Conservation (phyloP, 306 rosid species). For the Castanea crenata region DNA sequence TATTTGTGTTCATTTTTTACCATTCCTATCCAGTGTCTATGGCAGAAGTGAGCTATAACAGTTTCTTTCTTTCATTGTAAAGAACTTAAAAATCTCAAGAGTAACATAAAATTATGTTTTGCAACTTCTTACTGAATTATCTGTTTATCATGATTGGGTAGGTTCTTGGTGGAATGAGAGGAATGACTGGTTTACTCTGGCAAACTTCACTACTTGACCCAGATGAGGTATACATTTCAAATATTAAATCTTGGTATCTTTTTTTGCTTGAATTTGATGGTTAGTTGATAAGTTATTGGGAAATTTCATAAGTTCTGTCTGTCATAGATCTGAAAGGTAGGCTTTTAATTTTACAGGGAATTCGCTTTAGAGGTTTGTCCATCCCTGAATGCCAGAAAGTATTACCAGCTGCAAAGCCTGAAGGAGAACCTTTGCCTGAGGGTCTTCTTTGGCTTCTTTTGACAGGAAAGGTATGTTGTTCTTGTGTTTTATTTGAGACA, state of each 20-base stretch:
- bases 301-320: constrained; percentile 7
- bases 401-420: constrained; percentile 81
- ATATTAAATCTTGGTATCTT: constrained; percentile 12
- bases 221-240: constrained; percentile 69
- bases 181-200: constrained; percentile 98
- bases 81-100: background rate
- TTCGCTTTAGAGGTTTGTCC: constrained; percentile 85
- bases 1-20: background rate
- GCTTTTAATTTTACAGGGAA: constrained; percentile 62
- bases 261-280: background rate
- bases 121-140: constrained; percentile 21
- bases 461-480: constrained; percentile 75
- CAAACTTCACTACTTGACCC: constrained; percentile 94
- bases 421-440: constrained; percentile 98
- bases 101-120: constrained; percentile 8
- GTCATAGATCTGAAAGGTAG: constrained; percentile 26
- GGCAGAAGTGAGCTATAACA: background rate
- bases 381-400: constrained; percentile 90
- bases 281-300: constrained; percentile 11
- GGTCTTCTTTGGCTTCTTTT: constrained; percentile 89
- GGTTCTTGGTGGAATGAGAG: constrained; percentile 99
- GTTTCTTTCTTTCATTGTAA: background rate
- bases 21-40: background rate
- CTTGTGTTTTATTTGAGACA: background rate
- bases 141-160: constrained; percentile 26